Evolutionary conservation across 371 early-diverging fungal genomes (phyloP), one percentile per base, ranked within the genome.

Genomic region (Mycotypha africana): DNA sequence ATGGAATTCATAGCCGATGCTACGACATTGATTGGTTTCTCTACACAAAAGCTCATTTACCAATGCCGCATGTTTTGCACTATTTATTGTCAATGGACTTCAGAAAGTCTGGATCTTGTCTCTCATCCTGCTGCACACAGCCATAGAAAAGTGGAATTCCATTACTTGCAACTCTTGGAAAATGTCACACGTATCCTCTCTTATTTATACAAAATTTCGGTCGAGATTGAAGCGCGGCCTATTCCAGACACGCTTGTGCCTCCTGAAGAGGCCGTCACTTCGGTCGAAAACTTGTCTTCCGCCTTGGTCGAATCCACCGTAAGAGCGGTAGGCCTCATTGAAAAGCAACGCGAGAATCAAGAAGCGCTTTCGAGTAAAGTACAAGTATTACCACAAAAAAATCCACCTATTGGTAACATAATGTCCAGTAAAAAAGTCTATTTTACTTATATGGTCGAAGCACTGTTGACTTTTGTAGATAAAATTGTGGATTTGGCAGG

Each of bases 121-220:
- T 32, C 54, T 26, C 56, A 67, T 16, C 43, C 46, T 34, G 36
- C 35, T 21, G 40, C 37, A 6, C 11, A 34, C 17, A 15, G 30
- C 6, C 31, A 44, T 2, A 37, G 49, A 10, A 41, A 70, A 22
- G 42, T 62, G 21, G 73, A 68, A 40, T 56, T 73, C 35, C 64
- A 60, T 5, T 52, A 62, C 9, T 69, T 73, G 70, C 67, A 69
- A 28, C 45, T 45, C 9, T 40, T 73, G 43, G 70, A 70, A n/a
- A 62, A 54, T 21, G 62, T 67, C 46, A 52, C 51, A 1, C 67
- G 65, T 2, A 35, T 62, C 5, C 33, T 73, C 9, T 37, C 62
- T 1, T 43, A 49, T 4, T 42, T 73, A 8, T 59, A 62, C 20
- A 44, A 53, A 10, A 28, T 28, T 28, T 35, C 67, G 4, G 47